Base-by-base conservation (phyloP, 2,329 filamentous ascomycete species). In the Xylariaceae sp. region DNA sequence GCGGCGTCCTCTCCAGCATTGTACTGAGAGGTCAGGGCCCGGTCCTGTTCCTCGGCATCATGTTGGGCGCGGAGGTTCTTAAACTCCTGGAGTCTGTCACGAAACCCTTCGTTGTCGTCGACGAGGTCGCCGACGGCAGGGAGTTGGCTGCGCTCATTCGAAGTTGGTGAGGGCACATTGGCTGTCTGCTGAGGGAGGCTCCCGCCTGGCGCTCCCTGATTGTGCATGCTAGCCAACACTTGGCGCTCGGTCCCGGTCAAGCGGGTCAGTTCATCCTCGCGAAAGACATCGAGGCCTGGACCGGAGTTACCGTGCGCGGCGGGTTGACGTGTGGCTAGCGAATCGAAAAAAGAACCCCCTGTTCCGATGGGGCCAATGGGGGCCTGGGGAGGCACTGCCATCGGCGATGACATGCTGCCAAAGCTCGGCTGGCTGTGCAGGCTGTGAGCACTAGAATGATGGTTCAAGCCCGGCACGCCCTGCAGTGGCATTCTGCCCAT, bases 361-460 rank as follows among this genome's bases (percentile, higher is more conserved):
- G 74, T 70, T 42, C 77, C 75, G 34, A 81, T 71, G 11, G 74
- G 71, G 2, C 73, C 76, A 8, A 76, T 67, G 4, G 71, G 64
- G 57, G 76, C 56, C 69, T 79, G 70, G 28, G 66, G 62, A 12
- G 59, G 65, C 53, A 70, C 79, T 9, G 78, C 80, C 41, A 83
- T 78, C 2, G 89, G 88, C n/a, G 88, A 94, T 3, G 87, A 81
- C 50, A 98, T 94, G 64, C 85, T 96, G 13, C 90, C 88, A 59
- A 92, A 96, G 65, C 90, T 97, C 15, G 90, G 90, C 63, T 98
- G 92, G 59, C 88, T 96, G 58, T 98, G 92, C 43, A 98, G 74
- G 58, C 90, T 97, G 52, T 97, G 90, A 7, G 88, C 87, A 58
- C 90, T 97, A 1, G 88, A 89, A 58, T 97, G 89, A 57, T 97